Evolutionary conservation across 192 early-diverging fungal species (phyloP), one percentile per base, ranked within the genome.

Genomic region (Chytriomyces confervae): DNA sequence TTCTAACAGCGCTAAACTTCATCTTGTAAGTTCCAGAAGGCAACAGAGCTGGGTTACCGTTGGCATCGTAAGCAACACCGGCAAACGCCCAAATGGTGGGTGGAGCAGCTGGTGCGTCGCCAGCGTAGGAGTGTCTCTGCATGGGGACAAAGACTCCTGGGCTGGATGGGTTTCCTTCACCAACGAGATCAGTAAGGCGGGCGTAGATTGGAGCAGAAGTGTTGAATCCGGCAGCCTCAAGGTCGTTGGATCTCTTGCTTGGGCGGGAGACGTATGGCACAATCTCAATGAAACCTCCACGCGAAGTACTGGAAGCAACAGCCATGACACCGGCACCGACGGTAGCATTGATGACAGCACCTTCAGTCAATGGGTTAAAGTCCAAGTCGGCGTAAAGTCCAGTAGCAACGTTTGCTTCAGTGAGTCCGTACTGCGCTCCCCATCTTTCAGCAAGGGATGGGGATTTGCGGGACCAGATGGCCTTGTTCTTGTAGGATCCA

Each of bases 211-310:
- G 36, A 3, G 20, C 62, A 46, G 69, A 78, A 5, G 51, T 49
- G 53, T 80, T 83, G 63, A 62, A 5, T 46, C 46, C 62, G 18
- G 13, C 46, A 29, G 20, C 68, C 11, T 66, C 66, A 4, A 36
- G 36, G 4, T 36, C 36, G 36, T 4, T 36, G 0, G 57, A 60
- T 20, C 16, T 16, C 18, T n/a, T 16, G 16, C 7, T 60, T 5
- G 57, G 7, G 3, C 20, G 57, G 20, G 18, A 0, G 6, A 20
- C 20, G 3, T 0, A 1, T 3, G 57, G 20, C 3, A 60, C 6
- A 36, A 36, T 36, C 36, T 36, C 36, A 36, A 36, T 36, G 36
- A 4, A 36, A 36, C 36, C 36, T 36, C 36, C 36, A 36, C 36
- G 36, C 1, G 36, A 36, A 36, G 36, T 36, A 36, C 36, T 36